Conservation (phyloP, 1,284 basidiomycete genomes). For the Microbotryomycetes sp. region DNA sequence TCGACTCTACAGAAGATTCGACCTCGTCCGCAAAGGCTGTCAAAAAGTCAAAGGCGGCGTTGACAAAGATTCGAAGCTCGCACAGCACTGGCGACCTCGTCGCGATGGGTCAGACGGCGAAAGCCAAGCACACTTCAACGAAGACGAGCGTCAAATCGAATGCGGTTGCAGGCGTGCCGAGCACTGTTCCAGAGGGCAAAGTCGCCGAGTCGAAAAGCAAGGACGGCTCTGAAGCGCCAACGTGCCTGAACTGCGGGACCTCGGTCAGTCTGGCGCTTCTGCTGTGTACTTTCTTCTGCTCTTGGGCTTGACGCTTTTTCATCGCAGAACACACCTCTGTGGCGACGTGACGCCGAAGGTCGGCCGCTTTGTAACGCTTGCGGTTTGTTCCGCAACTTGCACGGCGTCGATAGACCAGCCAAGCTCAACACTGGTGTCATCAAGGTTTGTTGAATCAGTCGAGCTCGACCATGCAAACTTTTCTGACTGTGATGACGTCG, state of each 20-base stretch:
- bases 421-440: constrained; percentile 45
- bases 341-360: constrained; percentile 44
- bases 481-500: background rate
- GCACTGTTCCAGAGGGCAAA: constrained; percentile 20
- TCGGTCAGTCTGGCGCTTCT: constrained; percentile 5
- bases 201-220: constrained; percentile 3
- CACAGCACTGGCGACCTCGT: background rate
- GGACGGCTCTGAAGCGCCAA: constrained; percentile 11
- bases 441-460: constrained; percentile 30
- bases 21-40: background rate
- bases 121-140: background rate
- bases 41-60: background rate
- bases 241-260: constrained; percentile 29
- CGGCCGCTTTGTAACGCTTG: constrained; percentile 45
- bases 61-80: background rate
- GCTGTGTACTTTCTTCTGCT: background rate
- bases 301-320: no score
- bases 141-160: background rate
- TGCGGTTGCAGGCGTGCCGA: background rate
- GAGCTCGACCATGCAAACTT: background rate
- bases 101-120: background rate
- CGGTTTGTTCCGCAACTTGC: constrained; percentile 44
- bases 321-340: constrained; percentile 43
- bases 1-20: background rate
- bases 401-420: constrained; percentile 43